Conservation (phyloP, 306 rosid species). For the Medicago arabica region DNA sequence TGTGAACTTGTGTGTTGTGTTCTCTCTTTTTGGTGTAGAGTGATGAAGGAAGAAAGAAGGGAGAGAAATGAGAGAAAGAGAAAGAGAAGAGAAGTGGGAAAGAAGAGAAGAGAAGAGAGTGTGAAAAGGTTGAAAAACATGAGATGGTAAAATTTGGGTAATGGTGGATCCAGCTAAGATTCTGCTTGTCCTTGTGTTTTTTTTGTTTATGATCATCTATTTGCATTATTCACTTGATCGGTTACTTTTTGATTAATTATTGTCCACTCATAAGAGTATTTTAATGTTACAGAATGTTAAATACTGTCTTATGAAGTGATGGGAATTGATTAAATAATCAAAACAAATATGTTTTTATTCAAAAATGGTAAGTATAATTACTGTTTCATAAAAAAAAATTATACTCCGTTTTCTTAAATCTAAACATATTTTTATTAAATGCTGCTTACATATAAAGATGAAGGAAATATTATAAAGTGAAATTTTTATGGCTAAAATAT, state of each 20-base stretch:
- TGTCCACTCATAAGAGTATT: background rate
- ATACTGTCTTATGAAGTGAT: too few relatives aligned
- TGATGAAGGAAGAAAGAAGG: slow-evolving; percentile 12
- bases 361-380: too few relatives aligned
- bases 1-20: background rate
- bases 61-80: slow-evolving; percentile 5
- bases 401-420: too few relatives aligned
- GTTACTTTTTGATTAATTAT: slow-evolving; percentile 5
- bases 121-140: slow-evolving; percentile 26
- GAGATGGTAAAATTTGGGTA: slow-evolving; percentile 39
- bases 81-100: background rate
- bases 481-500: too few relatives aligned
- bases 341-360: too few relatives aligned
- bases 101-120: background rate
- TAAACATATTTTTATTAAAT: too few relatives aligned
- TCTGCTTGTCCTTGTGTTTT: slow-evolving; percentile 38
- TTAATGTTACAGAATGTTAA: too few relatives aligned
- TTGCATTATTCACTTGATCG: background rate
- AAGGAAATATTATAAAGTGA: too few relatives aligned
- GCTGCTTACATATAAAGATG: too few relatives aligned
- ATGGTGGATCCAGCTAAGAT: slow-evolving; percentile 88
- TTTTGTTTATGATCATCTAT: background rate
- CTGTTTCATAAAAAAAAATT: too few relatives aligned
- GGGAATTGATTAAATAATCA: too few relatives aligned
- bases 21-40: background rate